Base-by-base conservation (phyloP, 1,284 basidiomycete genomes). In the Porphyrellus sp. region DNA sequence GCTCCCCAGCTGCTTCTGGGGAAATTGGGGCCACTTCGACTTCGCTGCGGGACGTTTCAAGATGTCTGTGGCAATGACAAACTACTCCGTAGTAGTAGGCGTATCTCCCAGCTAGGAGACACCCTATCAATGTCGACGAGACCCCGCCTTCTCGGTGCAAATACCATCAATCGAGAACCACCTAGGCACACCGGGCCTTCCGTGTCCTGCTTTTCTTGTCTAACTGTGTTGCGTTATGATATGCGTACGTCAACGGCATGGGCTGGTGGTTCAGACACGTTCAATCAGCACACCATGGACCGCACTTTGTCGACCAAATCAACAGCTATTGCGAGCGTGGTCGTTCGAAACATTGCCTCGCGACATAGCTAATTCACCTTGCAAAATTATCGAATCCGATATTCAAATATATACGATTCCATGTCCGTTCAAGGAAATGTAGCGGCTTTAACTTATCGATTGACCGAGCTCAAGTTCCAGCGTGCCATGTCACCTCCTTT, bases 11-110 rank as follows among this genome's bases (percentile, higher is more conserved):
- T 16, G 27, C 59, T 61, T 53, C 39, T 43, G 35, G 45, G 27
- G 21, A 31, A 31, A 41, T 27, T 31, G 20, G 15, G 43, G 20
- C 18, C 18, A 20, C 55, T 47, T 59, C 50, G 40, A 56, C 48
- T 53, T 52, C 49, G 12, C 41, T 28, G 43, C 23, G 31, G 23
- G 31, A 34, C 25, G 43, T 41, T 52, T 43, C 18, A 31, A 54
- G 39, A 46, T 45, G 41, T 52, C 37, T 42, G 48, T 53, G 45
- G 52, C 43, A 52, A 51, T 33, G 52, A 61, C 44, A 61, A 62
- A 52, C 38, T 18, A 20, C 18, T 37, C 51, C 34, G 13, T 28
- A 38, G 49, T 39, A 13, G 57, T 33, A 60, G 28, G 20, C 16
- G 25, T 30, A 46, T 50, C 21, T 3, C 49, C 49, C 42, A 46